Base-by-base conservation (phyloP, 1,139 yeast species). In the Candida mesenterica region DNA sequence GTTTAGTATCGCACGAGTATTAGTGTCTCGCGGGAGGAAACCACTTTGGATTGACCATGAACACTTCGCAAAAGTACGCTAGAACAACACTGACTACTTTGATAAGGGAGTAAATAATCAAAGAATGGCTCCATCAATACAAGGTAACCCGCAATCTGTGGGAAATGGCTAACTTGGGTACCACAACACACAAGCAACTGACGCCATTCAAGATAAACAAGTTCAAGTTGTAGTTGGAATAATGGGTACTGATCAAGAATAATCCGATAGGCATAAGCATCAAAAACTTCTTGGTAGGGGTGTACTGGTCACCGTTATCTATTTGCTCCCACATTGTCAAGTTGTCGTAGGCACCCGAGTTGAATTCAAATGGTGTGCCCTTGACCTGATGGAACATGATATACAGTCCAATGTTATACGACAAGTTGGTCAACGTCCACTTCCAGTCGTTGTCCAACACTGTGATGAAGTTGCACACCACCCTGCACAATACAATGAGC, bases 281-380 rank as follows among this genome's bases (percentile, higher is more conserved):
- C 50, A 92, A 69, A 55, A 89, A 92, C 62, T 92, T 92, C 69
- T 92, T 89, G 18, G 96, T 82, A 4, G 98, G 98, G 0, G 98
- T 92, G 59, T 90, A 92, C 59, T 89, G 95, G 56, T 89, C 97
- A 42, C 97, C 98, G 52, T 90, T 83, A 61, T 92, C 97, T 46
- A 92, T 83, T 62, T 92, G 98, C 62, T 92, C 98, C 98, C 98
- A 92, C 97, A 92, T 87, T 19, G 97, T 92, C 51, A 92, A 73
- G 55, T 88, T 83, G 59, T 92, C 98, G 61, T 85, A 92, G 0
- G 97, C 97, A 29, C 98, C 98, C 26, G 88, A 83, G 57, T 90
- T 92, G 66, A 90, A 89, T 50, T 92, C 98, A 59, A 92, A 92
- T 1, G 98, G 98, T 3, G 95, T 88, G 23, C 98, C 98, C 54